Percentiles rank a stretch among this genome's conserved stretches.
Evolutionary conservation across 2,329 filamentous ascomycete genomes (phyloP).

Genomic region (Cadophora gregata): DNA sequence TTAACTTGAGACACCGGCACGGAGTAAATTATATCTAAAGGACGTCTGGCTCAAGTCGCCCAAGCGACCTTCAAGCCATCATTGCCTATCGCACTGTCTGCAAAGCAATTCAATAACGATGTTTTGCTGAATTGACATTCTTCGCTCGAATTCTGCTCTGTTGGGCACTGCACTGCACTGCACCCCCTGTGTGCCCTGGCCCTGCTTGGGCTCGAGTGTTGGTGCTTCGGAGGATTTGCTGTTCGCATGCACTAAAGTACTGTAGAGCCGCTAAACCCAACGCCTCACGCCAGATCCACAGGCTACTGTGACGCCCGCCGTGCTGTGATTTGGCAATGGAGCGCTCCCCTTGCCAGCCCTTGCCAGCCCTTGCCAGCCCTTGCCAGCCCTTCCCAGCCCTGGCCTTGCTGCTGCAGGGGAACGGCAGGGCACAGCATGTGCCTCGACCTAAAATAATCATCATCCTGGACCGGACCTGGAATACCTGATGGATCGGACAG

Average conservation of each 20-base stretch:
- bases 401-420: background rate
- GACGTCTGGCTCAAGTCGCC: background rate
- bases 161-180: background rate
- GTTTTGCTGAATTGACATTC: constrained; percentile 6
- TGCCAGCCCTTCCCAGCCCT: too few species aligned
- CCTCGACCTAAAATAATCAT: background rate
- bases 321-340: background rate
- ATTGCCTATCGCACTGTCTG: background rate
- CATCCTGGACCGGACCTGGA: background rate
- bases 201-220: background rate
- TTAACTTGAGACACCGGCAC: background rate
- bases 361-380: too few species aligned
- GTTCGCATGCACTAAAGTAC: background rate
- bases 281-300: background rate
- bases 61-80: background rate
- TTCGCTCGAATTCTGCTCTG: background rate
- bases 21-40: too few species aligned
- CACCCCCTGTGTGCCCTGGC: background rate
- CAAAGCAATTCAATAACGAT: background rate
- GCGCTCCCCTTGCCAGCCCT: background rate
- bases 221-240: constrained; percentile 6
- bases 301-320: background rate
- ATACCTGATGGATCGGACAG: too few species aligned
- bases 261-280: constrained; percentile 5
- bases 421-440: background rate